Percentiles rank a stretch among this genome's conserved stretches.
Conservation (phyloP, 352 stramenopile genomes). For the Peronospora tabacina region DNA sequence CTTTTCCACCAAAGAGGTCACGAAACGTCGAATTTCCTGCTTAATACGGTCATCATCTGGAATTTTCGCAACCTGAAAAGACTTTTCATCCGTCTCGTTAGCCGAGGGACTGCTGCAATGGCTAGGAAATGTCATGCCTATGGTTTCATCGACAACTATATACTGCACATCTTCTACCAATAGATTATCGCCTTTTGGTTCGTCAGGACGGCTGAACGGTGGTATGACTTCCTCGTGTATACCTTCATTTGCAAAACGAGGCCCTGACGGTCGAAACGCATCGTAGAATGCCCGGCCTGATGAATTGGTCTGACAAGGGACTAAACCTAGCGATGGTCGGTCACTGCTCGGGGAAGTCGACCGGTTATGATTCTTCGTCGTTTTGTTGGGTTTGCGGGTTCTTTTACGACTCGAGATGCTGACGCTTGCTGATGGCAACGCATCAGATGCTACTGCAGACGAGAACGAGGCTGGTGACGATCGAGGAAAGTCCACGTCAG, state of each 20-base stretch:
- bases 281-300: conserved; percentile 14
- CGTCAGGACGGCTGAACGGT: conserved; percentile 1
- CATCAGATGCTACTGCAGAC: conserved; percentile 1
- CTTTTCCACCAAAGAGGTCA: conserved; percentile 18
- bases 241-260: conserved; percentile 13
- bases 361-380: conserved; percentile 24
- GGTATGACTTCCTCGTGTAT: conserved; percentile 4
- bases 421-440: conserved; percentile 5
- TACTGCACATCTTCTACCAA: conserved; percentile 21
- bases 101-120: not conserved
- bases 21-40: conserved; percentile 11
- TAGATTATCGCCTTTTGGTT: conserved; percentile 9
- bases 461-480: conserved; percentile 4
- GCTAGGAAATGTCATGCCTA: conserved; percentile 2
- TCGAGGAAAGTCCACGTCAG: not conserved
- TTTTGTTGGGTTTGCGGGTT: conserved; percentile 31
- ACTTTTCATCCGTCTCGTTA: not conserved
- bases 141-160: conserved; percentile 16
- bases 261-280: conserved; percentile 17
- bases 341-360: conserved; percentile 18
- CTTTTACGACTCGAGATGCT: conserved; percentile 21
- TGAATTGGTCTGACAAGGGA: conserved; percentile 10
- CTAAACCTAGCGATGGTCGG: conserved; percentile 6
- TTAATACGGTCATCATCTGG: conserved; percentile 3
- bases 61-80: not conserved